Evolutionary conservation across 2,329 filamentous ascomycete genomes (phyloP).

Genomic region (Xylariaceae sp.): DNA sequence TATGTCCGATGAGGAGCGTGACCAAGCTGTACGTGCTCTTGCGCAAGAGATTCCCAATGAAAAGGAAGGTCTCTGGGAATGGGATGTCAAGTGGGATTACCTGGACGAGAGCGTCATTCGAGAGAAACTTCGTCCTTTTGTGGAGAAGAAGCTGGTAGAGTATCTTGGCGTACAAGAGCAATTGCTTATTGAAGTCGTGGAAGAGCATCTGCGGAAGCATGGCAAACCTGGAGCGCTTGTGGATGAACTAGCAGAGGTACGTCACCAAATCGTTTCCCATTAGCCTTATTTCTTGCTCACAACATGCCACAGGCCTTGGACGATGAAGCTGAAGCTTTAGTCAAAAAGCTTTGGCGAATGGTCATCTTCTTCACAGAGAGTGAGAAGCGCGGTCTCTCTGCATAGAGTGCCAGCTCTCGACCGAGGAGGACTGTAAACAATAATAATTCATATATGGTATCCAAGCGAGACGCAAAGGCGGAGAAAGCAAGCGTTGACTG

Average conservation of each 20-base stretch:
- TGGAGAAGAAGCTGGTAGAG: constrained; percentile 98
- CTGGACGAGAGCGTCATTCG: constrained; percentile 81
- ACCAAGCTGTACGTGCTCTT: constrained; percentile 79
- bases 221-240: constrained; percentile 80
- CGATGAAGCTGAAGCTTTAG: constrained; percentile 90
- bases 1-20: constrained; percentile 86
- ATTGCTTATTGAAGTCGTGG: constrained; percentile 89
- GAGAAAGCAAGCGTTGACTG: no score
- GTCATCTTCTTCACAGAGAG: constrained; percentile 97
- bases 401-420: constrained; percentile 48
- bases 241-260: constrained; percentile 82
- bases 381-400: constrained; percentile 85
- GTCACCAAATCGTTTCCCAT: constrained; percentile 43
- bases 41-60: constrained; percentile 90
- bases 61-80: constrained; percentile 87
- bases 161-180: constrained; percentile 96
- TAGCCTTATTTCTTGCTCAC: constrained; percentile 39
- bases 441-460: constrained; percentile 14
- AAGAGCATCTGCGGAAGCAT: constrained; percentile 81
- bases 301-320: constrained; percentile 72
- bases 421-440: background rate
- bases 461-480: no score
- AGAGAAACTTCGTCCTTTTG: constrained; percentile 90
- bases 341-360: constrained; percentile 98
- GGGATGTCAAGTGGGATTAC: constrained; percentile 91